Evolutionary conservation across 345 rosid genomes (phyloP), one percentile per base, ranked within the genome.

Genomic region (Mangifera indica): DNA sequence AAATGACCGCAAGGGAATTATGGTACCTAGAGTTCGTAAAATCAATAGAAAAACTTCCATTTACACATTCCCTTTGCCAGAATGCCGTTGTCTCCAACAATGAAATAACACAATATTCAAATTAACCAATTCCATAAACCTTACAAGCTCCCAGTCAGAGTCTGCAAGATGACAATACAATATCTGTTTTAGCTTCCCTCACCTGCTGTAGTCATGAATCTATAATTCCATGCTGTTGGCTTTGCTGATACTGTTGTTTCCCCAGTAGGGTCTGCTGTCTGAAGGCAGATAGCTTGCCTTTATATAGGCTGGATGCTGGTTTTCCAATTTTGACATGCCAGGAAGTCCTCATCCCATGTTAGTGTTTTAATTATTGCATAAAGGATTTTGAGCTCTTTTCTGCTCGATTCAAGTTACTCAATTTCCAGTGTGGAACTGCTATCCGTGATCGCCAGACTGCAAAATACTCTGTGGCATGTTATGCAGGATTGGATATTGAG

Each of bases 51-150:
- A 94, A 78, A 92, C 93, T 72, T 89, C 97, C 7, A 82, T 94
- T 74, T 92, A 94, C 81, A 79, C 88, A 1, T 92, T 83, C 69
- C 98, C 97, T 60, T 87, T 91, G 78, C 95, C 98, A 2, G 98
- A 92, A 76, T 90, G 97, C 37, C 81, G 83, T 22, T 94, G 97
- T 75, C 89, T 94, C 57, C 92, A 82, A 74, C 76, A 78, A 54
- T 75, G 86, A 8, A 72, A 82, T 40, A 86, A 89, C 82, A 79
- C 91, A 49, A 78, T 77, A 7, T 74, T 71, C 20, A 72, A 69
- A 74, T 66, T 70, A 62, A 74, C 85, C 25, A 71, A 75, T 21
- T 60, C 74, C 49, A 20, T 45, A 40, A 63, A 60, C 45, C 42
- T 46, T 57, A 61, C 42, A 29, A 64, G 45, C 60, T 64, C 75